Evolutionary conservation across 306 rosid genomes (phyloP), one percentile per base, ranked within the genome.

Genomic region (Vigna mungo): DNA sequence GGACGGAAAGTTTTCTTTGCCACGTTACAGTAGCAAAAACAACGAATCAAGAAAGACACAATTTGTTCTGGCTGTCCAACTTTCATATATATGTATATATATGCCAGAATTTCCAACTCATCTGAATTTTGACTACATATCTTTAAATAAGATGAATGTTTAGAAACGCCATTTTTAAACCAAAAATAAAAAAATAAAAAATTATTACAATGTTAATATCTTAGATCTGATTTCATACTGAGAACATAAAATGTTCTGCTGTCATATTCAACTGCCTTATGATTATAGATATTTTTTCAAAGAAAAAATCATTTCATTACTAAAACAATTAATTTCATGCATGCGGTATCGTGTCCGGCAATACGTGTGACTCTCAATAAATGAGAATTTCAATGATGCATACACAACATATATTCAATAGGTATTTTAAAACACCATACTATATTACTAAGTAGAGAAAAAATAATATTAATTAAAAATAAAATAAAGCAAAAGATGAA

Each of bases 221-320:
- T 21, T 14, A 52, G 23, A 53, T 71, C 70, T 20, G 34, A 32
- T 51, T 65, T 65, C 13, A 14, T 39, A 7, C 15, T 25, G 14
- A 17, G 59, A 20, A 9, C 36, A 79, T 71, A 25, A 69, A 48
- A 72, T 67, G 11, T 66, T 48, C 3, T 34, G 49, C 43, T 37
- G 58, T 73, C 71, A 53, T 72, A 61, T 81, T 83, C 83, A 53
- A 49, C 82, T 11, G 67, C 78, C 75, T 25, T 56, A 66, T n/a
- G 62, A 78, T 64, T 78, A 67, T 8, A 37, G 37, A 60, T 68
- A 16, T 25, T 16, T 25, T 79, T 77, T 56, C 13, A 67, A 51
- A 34, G 27, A 9, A 11, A 34, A 15, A 74, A 53, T 43, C 25
- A 64, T 56, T 73, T 17, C 72, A 20, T 17, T 64, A 5, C 18